Conservation (phyloP, 768 basidiomycete genomes). For the Tricholoma matsutake region DNA sequence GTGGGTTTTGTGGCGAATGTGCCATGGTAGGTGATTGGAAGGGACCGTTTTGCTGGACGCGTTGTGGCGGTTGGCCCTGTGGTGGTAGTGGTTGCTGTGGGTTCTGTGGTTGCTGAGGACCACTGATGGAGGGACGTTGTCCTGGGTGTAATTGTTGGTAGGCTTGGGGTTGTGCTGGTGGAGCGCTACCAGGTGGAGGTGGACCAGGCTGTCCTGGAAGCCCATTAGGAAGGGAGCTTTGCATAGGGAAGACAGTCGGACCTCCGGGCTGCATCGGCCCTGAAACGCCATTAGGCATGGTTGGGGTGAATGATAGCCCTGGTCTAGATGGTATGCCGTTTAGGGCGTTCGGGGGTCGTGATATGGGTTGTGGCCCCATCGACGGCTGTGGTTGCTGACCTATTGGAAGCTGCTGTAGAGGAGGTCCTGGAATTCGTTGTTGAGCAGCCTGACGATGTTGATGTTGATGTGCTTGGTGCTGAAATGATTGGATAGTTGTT, state of each 20-base stretch:
- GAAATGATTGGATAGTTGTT: slow-evolving; percentile 8
- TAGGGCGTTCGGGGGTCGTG: slow-evolving; percentile 15
- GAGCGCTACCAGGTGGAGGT: slow-evolving; percentile 17
- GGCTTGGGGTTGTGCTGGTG: slow-evolving; percentile 29
- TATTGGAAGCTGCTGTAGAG: slow-evolving; percentile 21
- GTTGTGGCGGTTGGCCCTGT: slow-evolving; percentile 28
- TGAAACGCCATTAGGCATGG: slow-evolving; percentile 26
- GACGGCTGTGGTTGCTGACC: slow-evolving; percentile 21
- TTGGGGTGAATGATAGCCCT: slow-evolving; percentile 18
- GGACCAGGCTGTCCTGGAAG: slow-evolving; percentile 22
- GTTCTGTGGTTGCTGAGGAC: slow-evolving; percentile 20
- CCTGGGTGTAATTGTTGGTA: slow-evolving; percentile 18
- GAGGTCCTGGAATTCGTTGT: slow-evolving; percentile 20
- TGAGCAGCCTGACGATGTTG: slow-evolving; percentile 29
- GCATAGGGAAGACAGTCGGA: slow-evolving; percentile 27
- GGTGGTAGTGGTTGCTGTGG: slow-evolving; percentile 15
- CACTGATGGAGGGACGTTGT: slow-evolving; percentile 16
- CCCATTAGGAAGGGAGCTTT: slow-evolving; percentile 20
- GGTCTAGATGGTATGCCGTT: slow-evolving; percentile 20
- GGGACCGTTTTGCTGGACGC: slow-evolving; percentile 43
- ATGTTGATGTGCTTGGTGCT: slow-evolving; percentile 27
- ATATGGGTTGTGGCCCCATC: slow-evolving; percentile 23
- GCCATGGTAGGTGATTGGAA: slow-evolving; percentile 68
- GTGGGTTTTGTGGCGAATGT: slow-evolving; percentile 52
- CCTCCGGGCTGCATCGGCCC: slow-evolving; percentile 18